Base-by-base conservation (phyloP, 2,329 filamentous ascomycete genomes). In the Hypoxylon sp. region DNA sequence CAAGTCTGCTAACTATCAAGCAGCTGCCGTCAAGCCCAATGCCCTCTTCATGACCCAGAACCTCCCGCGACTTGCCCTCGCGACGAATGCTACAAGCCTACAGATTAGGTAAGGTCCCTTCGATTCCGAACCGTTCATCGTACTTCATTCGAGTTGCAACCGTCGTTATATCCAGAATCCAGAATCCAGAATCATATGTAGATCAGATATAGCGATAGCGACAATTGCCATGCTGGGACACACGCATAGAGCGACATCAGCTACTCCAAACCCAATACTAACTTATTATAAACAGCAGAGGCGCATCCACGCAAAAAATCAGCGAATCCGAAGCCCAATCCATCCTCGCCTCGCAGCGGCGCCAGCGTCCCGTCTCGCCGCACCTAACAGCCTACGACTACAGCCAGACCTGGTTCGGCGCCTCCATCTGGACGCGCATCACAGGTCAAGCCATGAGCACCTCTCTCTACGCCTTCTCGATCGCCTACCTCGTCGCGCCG, bases 341-440 rank as follows among this genome's bases (percentile, higher is more conserved):
- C 73, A 88, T 97, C 81, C 93, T 98, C 78, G 90, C 87, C 76
- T 84, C 89, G 77, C 94, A 98, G 85, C 94, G 94, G 76, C 86
- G 91, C 61, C 82, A 86, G 77, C 94, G 94, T 57, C 94, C 94
- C 78, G 86, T 97, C 75, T 87, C 93, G 49, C 94, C 94, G 60
- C 94, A 98, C 79, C 88, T 98, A 70, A 80, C 83, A 77, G 94
- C 97, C 87, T 98, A 98, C 89, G 87, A 89, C 80, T 88, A 91
- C 66, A 89, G 93, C 81, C 92, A 98, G 82, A 96, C 93, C 75
- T 97, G 90, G 91, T 90, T 93, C 80, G 86, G 86, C 73, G 90
- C 89, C 74, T 89, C 85, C 63, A 85, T 86, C 72, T 86, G 93
- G 82, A 92, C 94, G 84, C 93, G 94, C 76, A 89, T 97, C 83